These are phyloP conservation scores for Cryphonectria carpinicola DNA, from an alignment of 2,329 filamentous ascomycete species.

Conservation along the genomic window DNA sequence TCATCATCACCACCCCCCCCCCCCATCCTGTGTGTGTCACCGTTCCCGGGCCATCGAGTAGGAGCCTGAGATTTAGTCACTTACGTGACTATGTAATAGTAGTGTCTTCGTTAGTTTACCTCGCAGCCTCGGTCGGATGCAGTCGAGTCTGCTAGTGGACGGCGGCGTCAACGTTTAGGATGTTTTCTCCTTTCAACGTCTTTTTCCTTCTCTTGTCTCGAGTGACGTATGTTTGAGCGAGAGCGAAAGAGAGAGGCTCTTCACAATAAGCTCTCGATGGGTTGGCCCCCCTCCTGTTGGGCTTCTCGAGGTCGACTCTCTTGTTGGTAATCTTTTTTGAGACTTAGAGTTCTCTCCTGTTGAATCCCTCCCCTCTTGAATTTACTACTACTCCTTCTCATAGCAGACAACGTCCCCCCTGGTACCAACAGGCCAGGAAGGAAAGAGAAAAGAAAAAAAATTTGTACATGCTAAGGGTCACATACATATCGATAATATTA, in stretches of 20 bases:
- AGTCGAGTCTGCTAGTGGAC: background rate
- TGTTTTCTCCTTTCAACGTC: background rate
- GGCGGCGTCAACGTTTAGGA: background rate
- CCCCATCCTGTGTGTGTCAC: background rate
- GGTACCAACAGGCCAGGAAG: background rate
- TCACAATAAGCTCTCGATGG: background rate
- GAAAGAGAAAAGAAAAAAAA: background rate
- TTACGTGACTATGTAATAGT: background rate
- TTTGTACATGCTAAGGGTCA: background rate
- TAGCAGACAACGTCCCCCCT: background rate
- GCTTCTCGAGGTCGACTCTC: background rate
- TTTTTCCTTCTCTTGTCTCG: background rate
- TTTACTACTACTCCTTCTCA: background rate
- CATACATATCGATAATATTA: background rate
- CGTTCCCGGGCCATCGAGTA: background rate
- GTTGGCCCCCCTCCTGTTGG: background rate
- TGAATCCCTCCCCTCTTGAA: background rate
- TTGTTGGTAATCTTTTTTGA: no score
- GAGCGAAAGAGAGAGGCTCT: background rate
- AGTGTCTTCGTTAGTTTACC: background rate
- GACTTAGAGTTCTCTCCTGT: constrained; percentile 4
- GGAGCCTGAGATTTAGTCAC: background rate
- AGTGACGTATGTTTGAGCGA: background rate
- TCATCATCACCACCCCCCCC: constrained; percentile 4
- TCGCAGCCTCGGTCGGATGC: background rate